phyloP scores from a whole-genome alignment of 2,329 filamentous ascomycete genomes.

The Parafenestella ontariensis region DNA sequence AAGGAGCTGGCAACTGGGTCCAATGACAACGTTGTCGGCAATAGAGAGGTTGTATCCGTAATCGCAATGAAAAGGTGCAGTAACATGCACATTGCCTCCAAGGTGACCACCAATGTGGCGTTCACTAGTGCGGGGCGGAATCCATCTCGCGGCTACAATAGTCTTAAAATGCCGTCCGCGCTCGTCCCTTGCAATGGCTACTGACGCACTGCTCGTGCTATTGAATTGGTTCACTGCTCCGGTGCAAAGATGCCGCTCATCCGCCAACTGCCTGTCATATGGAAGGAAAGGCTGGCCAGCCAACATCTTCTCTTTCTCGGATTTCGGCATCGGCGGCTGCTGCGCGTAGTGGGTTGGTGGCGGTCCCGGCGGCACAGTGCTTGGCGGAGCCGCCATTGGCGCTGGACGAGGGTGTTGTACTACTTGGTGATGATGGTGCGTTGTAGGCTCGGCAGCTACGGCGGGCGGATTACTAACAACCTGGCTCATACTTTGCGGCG shows the following conservation, averaged over 20 bases:
- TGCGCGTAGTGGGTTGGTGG: slow-evolving; percentile 32
- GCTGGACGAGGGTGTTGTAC: slow-evolving; percentile 31
- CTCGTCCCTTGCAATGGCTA: slow-evolving; percentile 70
- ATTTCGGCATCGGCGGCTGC: slow-evolving; percentile 52
- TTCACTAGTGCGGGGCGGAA: slow-evolving; percentile 22
- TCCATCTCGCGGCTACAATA: slow-evolving; percentile 69
- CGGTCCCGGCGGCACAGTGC: slow-evolving; percentile 27
- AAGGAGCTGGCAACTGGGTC: slow-evolving; percentile 81
- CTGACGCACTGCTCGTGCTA: slow-evolving; percentile 76
- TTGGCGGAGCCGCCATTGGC: slow-evolving; percentile 24
- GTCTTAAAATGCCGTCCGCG: slow-evolving; percentile 73
- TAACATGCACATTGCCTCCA: slow-evolving; percentile 78
- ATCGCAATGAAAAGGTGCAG: slow-evolving; percentile 89
- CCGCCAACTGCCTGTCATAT: slow-evolving; percentile 76
- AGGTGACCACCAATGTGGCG: slow-evolving; percentile 60
- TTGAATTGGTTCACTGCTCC: slow-evolving; percentile 86
- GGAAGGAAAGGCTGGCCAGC: slow-evolving; percentile 79
- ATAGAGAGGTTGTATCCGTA: slow-evolving; percentile 96
- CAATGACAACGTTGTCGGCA: slow-evolving; percentile 83
- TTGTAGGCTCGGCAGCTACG: slow-evolving; percentile 51
- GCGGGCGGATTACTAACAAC: slow-evolving; percentile 29
- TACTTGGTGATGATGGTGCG: slow-evolving; percentile 36
- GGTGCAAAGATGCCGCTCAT: slow-evolving; percentile 85
- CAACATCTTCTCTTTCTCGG: slow-evolving; percentile 92
- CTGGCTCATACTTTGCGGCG: slow-evolving; percentile 38